A percentile compares a stretch with the other conserved stretches of the same genome.
These are phyloP conservation scores for Ceriops decandra DNA, from an alignment of 345 rosid species.

Conservation along the genomic window DNA sequence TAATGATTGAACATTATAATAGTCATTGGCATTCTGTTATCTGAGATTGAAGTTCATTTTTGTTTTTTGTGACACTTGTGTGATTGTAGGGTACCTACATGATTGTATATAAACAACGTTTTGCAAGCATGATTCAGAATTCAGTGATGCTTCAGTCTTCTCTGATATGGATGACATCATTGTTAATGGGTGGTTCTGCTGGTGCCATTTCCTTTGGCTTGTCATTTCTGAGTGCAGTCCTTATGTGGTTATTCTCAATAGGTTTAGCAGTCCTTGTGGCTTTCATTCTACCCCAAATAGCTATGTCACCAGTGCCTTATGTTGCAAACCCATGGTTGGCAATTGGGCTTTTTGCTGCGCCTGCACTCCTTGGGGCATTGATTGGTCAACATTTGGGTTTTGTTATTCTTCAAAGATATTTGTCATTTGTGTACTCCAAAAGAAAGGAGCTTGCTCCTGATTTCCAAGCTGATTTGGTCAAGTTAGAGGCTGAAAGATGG, in stretches of 20 bases:
- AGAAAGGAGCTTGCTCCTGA: slow-evolving; percentile 44
- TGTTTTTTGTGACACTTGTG: slow-evolving; percentile 14
- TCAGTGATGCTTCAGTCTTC: slow-evolving; percentile 81
- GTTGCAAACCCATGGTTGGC: slow-evolving; percentile 73
- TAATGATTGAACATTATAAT: slow-evolving; percentile 13
- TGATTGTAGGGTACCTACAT: slow-evolving; percentile 71
- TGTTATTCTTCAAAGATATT: slow-evolving; percentile 46
- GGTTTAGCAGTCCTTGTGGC: slow-evolving; percentile 67
- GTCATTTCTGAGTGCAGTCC: slow-evolving; percentile 62
- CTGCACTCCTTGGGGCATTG: slow-evolving; percentile 83
- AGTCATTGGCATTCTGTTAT: slow-evolving; percentile 7
- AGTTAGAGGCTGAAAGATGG: slow-evolving; percentile 94
- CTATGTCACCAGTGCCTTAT: slow-evolving; percentile 77
- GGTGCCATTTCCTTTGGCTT: slow-evolving; percentile 59
- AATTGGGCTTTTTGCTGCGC: slow-evolving; percentile 82
- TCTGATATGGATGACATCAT: slow-evolving; percentile 74
- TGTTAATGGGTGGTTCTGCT: slow-evolving; percentile 85
- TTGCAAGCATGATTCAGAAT: slow-evolving; percentile 68
- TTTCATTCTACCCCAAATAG: slow-evolving; percentile 61
- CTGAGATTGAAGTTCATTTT: slow-evolving; percentile 6
- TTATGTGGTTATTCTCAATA: slow-evolving; percentile 68
- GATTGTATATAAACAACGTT: slow-evolving; percentile 60
- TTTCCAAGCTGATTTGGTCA: slow-evolving; percentile 48
- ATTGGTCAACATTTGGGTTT: slow-evolving; percentile 83
- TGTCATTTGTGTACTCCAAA: slow-evolving; percentile 46